A percentile compares a stretch with the other conserved stretches of the same genome.
These are phyloP conservation scores for Epichloe bromicola DNA, from an alignment of 2,329 filamentous ascomycete genomes.

Conservation along the genomic window DNA sequence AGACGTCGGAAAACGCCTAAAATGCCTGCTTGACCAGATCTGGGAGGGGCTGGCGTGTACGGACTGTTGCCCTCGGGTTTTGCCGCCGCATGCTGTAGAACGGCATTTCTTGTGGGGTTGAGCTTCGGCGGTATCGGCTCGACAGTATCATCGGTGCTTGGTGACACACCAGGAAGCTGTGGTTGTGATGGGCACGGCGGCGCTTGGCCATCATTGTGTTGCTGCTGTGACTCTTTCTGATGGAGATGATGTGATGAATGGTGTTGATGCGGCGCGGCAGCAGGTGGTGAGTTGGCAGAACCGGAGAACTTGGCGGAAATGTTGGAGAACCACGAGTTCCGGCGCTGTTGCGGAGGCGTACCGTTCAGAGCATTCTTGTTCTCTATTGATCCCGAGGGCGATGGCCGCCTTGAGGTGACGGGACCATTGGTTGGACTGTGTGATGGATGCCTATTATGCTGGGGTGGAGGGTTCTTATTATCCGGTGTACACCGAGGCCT, in stretches of 20 bases:
- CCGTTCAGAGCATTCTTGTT: conserved; percentile 15
- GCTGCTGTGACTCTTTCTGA: conserved; percentile 7
- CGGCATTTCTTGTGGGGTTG: conserved; percentile 41
- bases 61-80: conserved; percentile 48
- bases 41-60: conserved; percentile 64
- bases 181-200: conserved; percentile 4
- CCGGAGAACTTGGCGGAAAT: conserved; percentile 86
- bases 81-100: conserved; percentile 40
- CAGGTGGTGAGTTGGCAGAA: conserved; percentile 24
- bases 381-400: conserved; percentile 24
- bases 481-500: conserved; percentile 16
- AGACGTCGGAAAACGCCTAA: conserved; percentile 72
- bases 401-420: conserved; percentile 13
- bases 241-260: conserved; percentile 6
- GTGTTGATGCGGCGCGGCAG: conserved; percentile 14
- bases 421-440: conserved; percentile 14
- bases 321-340: conserved; percentile 86
- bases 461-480: conserved; percentile 9
- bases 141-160: conserved; percentile 10
- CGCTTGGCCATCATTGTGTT: conserved; percentile 4
- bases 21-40: conserved; percentile 54
- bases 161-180: conserved; percentile 12
- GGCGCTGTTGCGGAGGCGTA: conserved; percentile 34
- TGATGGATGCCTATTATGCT: conserved; percentile 10
- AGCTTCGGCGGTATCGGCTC: conserved; percentile 36